Evolutionary conservation across 2,329 filamentous ascomycete genomes (phyloP).

Genomic region (Penicillium capsulatum): DNA sequence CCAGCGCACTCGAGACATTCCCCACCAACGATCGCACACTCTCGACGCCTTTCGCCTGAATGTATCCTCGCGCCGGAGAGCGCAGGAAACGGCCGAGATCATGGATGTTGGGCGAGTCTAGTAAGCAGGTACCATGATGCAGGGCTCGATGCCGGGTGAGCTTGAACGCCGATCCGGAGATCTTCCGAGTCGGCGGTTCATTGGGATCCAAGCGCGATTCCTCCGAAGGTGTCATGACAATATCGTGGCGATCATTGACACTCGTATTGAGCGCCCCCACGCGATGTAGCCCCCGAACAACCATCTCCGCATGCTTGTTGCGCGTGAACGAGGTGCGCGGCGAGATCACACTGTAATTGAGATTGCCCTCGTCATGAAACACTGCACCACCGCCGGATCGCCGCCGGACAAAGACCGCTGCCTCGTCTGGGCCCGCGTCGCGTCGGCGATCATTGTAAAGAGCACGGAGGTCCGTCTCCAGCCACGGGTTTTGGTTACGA

Average conservation of each 20-base stretch:
- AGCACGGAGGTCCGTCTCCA: slow-evolving; percentile 72
- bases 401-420: slow-evolving; percentile 67
- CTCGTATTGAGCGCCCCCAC: slow-evolving; percentile 51
- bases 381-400: slow-evolving; percentile 88
- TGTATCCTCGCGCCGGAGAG: slow-evolving; percentile 71
- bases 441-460: slow-evolving; percentile 46
- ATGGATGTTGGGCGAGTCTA: slow-evolving; percentile 69
- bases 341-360: slow-evolving; percentile 91
- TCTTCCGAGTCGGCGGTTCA: slow-evolving; percentile 58
- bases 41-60: slow-evolving; percentile 80
- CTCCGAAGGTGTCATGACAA: slow-evolving; percentile 62
- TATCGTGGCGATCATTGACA: slow-evolving; percentile 90
- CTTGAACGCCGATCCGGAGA: slow-evolving; percentile 94
- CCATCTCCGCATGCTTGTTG: slow-evolving; percentile 86
- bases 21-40: slow-evolving; percentile 81
- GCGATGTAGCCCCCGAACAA: slow-evolving; percentile 70
- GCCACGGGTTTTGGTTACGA: slow-evolving; percentile 96
- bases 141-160: slow-evolving; percentile 74
- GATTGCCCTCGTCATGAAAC: slow-evolving; percentile 87
- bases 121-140: slow-evolving; percentile 88
- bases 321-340: slow-evolving; percentile 73
- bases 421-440: slow-evolving; percentile 21
- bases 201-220: slow-evolving; percentile 15
- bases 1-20: slow-evolving; percentile 63
- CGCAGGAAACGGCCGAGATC: slow-evolving; percentile 66